A percentile compares a stretch with the other conserved stretches of the same genome.
phyloP scores from a whole-genome alignment of 176 grass and related monocot species.

The Alloteropsis semialata region DNA sequence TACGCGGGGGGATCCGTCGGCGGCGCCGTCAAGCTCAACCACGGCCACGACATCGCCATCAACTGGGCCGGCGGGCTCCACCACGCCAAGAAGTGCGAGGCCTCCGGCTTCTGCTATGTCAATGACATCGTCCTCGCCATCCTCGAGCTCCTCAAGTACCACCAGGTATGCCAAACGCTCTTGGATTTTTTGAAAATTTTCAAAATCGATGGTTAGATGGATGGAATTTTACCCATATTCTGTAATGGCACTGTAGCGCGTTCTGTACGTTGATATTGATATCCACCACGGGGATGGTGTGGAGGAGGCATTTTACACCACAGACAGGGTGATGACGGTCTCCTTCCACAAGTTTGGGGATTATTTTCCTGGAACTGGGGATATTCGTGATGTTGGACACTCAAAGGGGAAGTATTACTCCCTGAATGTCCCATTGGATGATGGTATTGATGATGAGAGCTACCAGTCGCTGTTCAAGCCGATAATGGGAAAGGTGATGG shows the following conservation, averaged over 20 bases:
- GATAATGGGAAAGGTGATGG: slow-evolving; percentile 86
- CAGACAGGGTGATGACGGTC: slow-evolving; percentile 85
- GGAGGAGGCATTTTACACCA: slow-evolving; percentile 95
- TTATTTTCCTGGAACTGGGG: slow-evolving; percentile 90
- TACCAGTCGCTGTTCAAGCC: slow-evolving; percentile 97
- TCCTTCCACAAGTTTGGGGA: slow-evolving; percentile 98
- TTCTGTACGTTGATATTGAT: slow-evolving; percentile 92
- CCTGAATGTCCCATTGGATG: slow-evolving; percentile 81
- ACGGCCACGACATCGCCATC: slow-evolving; percentile 93
- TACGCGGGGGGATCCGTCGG: slow-evolving; percentile 81
- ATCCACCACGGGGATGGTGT: slow-evolving; percentile 98
- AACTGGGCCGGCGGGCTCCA: slow-evolving; percentile 96
- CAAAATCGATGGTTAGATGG: neutral
- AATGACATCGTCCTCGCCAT: slow-evolving; percentile 97
- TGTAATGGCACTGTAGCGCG: slow-evolving; percentile 47
- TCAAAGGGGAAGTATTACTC: slow-evolving; percentile 82
- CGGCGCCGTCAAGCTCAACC: slow-evolving; percentile 78
- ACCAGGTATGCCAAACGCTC: slow-evolving; percentile 34
- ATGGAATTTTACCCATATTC: neutral
- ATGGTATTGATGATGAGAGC: slow-evolving; percentile 90
- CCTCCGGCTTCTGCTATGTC: slow-evolving; percentile 94
- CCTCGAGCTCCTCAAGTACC: slow-evolving; percentile 82
- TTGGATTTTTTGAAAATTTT: neutral
- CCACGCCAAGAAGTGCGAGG: slow-evolving; percentile 90
- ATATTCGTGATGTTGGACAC: slow-evolving; percentile 63